Evolutionary conservation across 176 grass and related monocot genomes (phyloP).

Genomic region (Phoenix roebelenii): DNA sequence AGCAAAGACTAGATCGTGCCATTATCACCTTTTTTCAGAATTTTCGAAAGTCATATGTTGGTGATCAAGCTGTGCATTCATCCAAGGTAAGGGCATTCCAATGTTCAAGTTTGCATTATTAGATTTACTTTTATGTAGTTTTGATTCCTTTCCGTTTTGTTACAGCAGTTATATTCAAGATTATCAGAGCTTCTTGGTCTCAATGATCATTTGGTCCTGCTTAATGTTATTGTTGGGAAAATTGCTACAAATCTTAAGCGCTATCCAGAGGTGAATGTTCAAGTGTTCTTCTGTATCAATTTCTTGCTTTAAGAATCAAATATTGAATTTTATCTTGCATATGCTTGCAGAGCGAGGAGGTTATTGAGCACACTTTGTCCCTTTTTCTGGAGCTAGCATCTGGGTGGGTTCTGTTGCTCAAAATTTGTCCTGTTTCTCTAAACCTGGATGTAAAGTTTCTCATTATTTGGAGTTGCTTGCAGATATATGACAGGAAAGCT

Average conservation of each 20-base stretch:
- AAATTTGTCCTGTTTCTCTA: slow-evolving; percentile 4
- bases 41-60: slow-evolving; percentile 96
- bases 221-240: slow-evolving; percentile 96
- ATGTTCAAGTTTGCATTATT: no score
- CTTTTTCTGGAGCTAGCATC: slow-evolving; percentile 91
- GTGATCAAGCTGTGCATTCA: slow-evolving; percentile 90
- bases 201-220: slow-evolving; percentile 94
- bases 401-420: slow-evolving; percentile 45
- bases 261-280: slow-evolving; percentile 64
- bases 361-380: slow-evolving; percentile 88
- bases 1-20: slow-evolving; percentile 94
- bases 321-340: slow-evolving; percentile 27
- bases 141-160: slow-evolving; percentile 32
- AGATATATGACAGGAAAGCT: slow-evolving; percentile 99
- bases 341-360: slow-evolving; percentile 74
- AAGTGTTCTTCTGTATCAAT: slow-evolving; percentile 21
- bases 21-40: slow-evolving; percentile 91
- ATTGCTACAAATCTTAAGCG: slow-evolving; percentile 95
- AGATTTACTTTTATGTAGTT: slow-evolving; percentile 9
- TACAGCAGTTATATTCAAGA: slow-evolving; percentile 98
- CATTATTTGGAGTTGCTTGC: slow-evolving; percentile 26
- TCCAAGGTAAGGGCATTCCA: slow-evolving; percentile 43
- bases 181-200: slow-evolving; percentile 95
- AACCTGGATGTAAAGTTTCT: slow-evolving; percentile 13
- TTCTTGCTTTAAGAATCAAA: slow-evolving; percentile 17